Percentiles rank a stretch among this genome's conserved stretches.
These are phyloP conservation scores for Picochlorum sp. DNA, from an alignment of 139 green algal genomes.

Conservation along the genomic window DNA sequence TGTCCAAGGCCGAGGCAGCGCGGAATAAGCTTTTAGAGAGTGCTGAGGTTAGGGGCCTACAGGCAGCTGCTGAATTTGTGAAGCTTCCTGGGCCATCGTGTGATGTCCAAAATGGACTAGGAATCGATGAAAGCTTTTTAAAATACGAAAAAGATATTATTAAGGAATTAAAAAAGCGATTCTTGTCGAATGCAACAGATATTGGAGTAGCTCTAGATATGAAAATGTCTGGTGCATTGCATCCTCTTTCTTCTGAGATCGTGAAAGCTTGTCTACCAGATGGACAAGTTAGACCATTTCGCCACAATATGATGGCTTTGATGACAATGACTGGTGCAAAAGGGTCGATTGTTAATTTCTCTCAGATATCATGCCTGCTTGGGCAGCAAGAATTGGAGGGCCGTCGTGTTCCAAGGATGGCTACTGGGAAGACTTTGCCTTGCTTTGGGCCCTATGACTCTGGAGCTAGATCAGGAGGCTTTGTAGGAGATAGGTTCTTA, in stretches of 20 bases:
- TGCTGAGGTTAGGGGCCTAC: slow-evolving; percentile 46
- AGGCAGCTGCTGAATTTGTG: slow-evolving; percentile 42
- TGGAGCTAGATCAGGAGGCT: slow-evolving; percentile 68
- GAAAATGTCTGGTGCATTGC: slow-evolving; percentile 51
- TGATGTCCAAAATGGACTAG: slow-evolving; percentile 5
- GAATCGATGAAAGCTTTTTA: neutral
- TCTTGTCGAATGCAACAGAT: slow-evolving; percentile 39
- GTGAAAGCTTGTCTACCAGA: slow-evolving; percentile 75
- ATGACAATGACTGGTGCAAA: slow-evolving; percentile 93
- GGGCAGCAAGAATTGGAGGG: slow-evolving; percentile 98
- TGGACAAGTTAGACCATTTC: slow-evolving; percentile 68
- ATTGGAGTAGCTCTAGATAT: slow-evolving; percentile 53
- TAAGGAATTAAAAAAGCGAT: slow-evolving; percentile 35
- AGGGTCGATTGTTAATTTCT: slow-evolving; percentile 94
- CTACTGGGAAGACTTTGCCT: slow-evolving; percentile 88
- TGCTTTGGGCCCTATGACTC: slow-evolving; percentile 88
- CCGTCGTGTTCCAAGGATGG: slow-evolving; percentile 81
- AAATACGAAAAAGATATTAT: slow-evolving; percentile 1
- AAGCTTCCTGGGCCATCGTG: neutral
- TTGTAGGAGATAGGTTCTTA: slow-evolving; percentile 91
- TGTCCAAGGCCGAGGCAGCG: slow-evolving; percentile 33
- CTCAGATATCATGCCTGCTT: slow-evolving; percentile 89
- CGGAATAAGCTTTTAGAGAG: slow-evolving; percentile 32
- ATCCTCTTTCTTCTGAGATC: slow-evolving; percentile 67
- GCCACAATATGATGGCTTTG: slow-evolving; percentile 83